Conservation (phyloP, 108 stramenopile species). For the Bacterosira constricta region DNA sequence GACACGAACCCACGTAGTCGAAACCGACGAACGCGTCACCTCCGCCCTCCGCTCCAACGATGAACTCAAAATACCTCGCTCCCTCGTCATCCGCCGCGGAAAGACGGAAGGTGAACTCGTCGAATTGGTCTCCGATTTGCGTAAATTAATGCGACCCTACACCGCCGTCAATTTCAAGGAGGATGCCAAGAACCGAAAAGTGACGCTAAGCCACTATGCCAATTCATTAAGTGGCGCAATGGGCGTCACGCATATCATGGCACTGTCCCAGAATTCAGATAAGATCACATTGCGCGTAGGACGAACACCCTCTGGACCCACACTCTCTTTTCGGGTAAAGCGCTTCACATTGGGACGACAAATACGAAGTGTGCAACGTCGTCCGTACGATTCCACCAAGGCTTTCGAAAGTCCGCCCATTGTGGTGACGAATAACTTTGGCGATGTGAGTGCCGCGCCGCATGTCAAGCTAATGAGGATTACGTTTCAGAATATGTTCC, state of each 20-base stretch:
- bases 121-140: slow-evolving; percentile 88
- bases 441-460: slow-evolving; percentile 80
- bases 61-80: slow-evolving; percentile 74
- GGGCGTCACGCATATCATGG: slow-evolving; percentile 94
- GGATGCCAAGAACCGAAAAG: slow-evolving; percentile 81
- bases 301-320: slow-evolving; percentile 94
- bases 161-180: slow-evolving; percentile 95
- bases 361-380: slow-evolving; percentile 85
- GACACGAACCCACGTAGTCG: slow-evolving; percentile 85
- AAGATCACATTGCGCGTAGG: slow-evolving; percentile 84
- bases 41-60: slow-evolving; percentile 48
- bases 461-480: slow-evolving; percentile 97
- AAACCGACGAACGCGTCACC: slow-evolving; percentile 53
- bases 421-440: slow-evolving; percentile 99
- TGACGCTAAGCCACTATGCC: slow-evolving; percentile 72
- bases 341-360: slow-evolving; percentile 86
- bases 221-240: slow-evolving; percentile 82
- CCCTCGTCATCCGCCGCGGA: slow-evolving; percentile 81
- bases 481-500: slow-evolving; percentile 99
- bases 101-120: slow-evolving; percentile 77
- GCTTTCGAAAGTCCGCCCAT: slow-evolving; percentile 83
- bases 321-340: slow-evolving; percentile 91
- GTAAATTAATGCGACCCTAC: slow-evolving; percentile 95
- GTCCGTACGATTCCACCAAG: slow-evolving; percentile 79
- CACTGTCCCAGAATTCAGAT: slow-evolving; percentile 87